These are phyloP conservation scores for Madurella fahalii DNA, from an alignment of 2,329 filamentous ascomycete genomes.

Conservation along the genomic window DNA sequence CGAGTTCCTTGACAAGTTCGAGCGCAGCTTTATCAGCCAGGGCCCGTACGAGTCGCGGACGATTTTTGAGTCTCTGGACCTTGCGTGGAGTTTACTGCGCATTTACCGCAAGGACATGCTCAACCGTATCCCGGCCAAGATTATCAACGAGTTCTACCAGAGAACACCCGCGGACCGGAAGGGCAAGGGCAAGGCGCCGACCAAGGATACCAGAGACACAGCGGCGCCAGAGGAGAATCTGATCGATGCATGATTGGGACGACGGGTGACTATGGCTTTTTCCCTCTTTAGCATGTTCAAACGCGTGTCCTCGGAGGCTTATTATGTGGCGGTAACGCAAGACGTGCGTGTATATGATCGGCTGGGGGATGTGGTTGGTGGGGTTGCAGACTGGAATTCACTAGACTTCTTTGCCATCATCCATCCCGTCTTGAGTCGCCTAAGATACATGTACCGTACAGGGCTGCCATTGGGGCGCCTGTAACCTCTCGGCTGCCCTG, in stretches of 20 bases:
- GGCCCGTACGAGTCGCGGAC: slow-evolving; percentile 86
- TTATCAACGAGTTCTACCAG: slow-evolving; percentile 79
- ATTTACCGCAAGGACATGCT: slow-evolving; percentile 98
- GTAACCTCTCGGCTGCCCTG: not conserved
- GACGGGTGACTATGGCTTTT: not conserved
- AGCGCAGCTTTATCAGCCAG: slow-evolving; percentile 90
- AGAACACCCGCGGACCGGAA: slow-evolving; percentile 61
- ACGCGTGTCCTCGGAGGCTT: not conserved
- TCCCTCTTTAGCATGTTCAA: not conserved
- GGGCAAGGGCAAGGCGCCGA: slow-evolving; percentile 52
- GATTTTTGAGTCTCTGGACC: slow-evolving; percentile 90
- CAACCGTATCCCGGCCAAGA: slow-evolving; percentile 85
- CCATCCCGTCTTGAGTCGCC: not conserved
- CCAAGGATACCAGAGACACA: slow-evolving; percentile 31
- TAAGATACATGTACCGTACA: not conserved
- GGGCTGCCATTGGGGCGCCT: slow-evolving; percentile 6
- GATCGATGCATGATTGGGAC: slow-evolving; percentile 32
- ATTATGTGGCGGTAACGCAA: slow-evolving; percentile 1
- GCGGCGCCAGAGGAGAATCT: slow-evolving; percentile 33
- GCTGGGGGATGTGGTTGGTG: slow-evolving; percentile 14
- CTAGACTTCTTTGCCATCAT: slow-evolving; percentile 5
- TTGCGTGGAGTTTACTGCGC: slow-evolving; percentile 92
- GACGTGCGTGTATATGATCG: slow-evolving; percentile 23
- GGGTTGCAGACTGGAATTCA: slow-evolving; percentile 25
- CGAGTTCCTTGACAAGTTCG: slow-evolving; percentile 98